Conservation (phyloP, 2,329 filamentous ascomycete genomes). For the Alternaria triticimaculans region DNA sequence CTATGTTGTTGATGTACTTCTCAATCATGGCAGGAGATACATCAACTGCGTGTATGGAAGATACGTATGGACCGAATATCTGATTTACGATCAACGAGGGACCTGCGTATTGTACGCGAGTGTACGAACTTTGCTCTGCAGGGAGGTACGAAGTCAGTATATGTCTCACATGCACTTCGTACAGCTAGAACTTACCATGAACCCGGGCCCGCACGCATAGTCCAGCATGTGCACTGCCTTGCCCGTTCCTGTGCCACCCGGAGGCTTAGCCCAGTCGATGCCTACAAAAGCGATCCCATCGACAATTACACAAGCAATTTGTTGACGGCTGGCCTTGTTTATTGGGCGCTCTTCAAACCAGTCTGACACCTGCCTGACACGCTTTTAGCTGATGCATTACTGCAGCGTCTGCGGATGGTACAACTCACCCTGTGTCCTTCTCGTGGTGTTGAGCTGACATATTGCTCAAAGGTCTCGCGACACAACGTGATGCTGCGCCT, state of each 20-base stretch:
- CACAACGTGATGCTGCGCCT: neutral
- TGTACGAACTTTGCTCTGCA: neutral
- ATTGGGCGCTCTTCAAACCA: constrained; percentile 15
- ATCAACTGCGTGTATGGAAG: constrained; percentile 11
- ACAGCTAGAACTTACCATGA: neutral
- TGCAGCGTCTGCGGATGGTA: neutral
- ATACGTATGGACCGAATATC: constrained; percentile 12
- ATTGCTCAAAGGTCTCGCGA: neutral
- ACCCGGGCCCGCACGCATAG: constrained; percentile 11
- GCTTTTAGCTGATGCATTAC: neutral
- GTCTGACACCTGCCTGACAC: neutral
- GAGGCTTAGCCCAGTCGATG: neutral
- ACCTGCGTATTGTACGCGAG: neutral
- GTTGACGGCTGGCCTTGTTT: constrained; percentile 5
- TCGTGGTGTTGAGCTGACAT: neutral
- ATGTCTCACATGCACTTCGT: neutral
- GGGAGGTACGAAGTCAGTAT: neutral
- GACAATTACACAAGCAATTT: neutral
- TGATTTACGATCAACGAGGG: neutral
- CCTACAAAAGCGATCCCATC: neutral
- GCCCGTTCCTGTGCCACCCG: neutral
- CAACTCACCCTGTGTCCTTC: neutral
- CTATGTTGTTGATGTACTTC: constrained; percentile 1
- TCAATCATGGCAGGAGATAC: constrained; percentile 9
- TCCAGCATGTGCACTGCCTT: constrained; percentile 11